Base-by-base conservation (phyloP, 1,139 yeast species). In the Diutina pseudorugosa region DNA sequence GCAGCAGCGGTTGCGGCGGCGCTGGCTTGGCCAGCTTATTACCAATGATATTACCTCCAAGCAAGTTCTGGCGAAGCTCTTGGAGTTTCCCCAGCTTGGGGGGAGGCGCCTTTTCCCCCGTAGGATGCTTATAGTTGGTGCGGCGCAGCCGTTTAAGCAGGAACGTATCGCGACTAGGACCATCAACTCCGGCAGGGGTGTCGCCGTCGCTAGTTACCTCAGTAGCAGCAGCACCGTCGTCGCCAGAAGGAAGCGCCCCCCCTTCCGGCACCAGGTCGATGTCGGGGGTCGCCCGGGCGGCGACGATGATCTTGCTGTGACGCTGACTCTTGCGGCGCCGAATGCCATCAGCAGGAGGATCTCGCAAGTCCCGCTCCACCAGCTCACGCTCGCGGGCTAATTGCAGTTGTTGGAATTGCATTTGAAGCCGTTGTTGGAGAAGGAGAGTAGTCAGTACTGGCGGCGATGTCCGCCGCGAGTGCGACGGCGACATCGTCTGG, bases 131-230 rank as follows among this genome's bases (percentile, higher is more conserved):
- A 57, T 73, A 73, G 57, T 73, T 75, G 2, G 70, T 66, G 53
- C 78, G 62, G 56, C 77, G 66, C 55, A 75, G 69, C 54, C 79
- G 60, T 52, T 66, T 68, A n/a, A 49, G 23, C 30, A n/a, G 36
- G 18, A 45, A 45, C 36, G 27, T 45, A 18, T 45, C 49, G 11
- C 42, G 9, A 8, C 7, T n/a, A 7, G 42, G 42, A 1, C 36
- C 42, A 40, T n/a, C 42, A 6, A 8, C 5, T 4, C 19, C 19
- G 19, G 20, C 20, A 16, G 20, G 19, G 20, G 19, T n/a, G 5
- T 40, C 36, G 36, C 4, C 11, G n/a, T 30, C 36, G n/a, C 5
- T 14, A 9, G 11, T 14, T 12, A 30, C 36, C 2, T 23, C 25
- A 9, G 23, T 4, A 19, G 45, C 25, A 8, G 45, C 19, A 4